Evolutionary conservation across 1,284 basidiomycete genomes (phyloP), one percentile per base, ranked within the genome.

Genomic region (Pseudozyma tsukubaensis): DNA sequence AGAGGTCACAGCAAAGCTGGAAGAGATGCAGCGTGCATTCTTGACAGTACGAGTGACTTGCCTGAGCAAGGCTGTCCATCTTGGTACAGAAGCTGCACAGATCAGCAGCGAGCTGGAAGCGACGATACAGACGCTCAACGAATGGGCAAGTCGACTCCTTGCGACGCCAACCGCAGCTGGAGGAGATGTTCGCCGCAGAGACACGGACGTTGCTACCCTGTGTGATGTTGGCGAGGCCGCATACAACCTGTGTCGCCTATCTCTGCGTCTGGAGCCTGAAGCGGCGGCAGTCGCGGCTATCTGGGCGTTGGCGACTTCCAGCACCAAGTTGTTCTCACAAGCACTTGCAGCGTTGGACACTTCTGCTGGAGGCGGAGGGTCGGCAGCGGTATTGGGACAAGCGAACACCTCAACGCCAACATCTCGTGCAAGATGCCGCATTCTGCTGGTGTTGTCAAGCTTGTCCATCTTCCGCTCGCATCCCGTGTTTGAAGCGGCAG

Each of bases 401-500:
- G 55, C 62, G 24, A 74, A 79, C 56, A 65, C 76, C 0, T 75
- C 71, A 21, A 79, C 76, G 32, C 65, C 76, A 0, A 72, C 77
- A 11, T 72, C 71, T 19, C 57, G 77, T 29, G 63, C 69, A 18
- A 50, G 77, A 39, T 63, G 59, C 37, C 61, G 60, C 4, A 72
- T 79, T 19, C 60, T 70, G 36, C 39, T 68, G 6, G 61, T 59
- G 5, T 57, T 79, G 3, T 63, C 72, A 12, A 58, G 47, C 45
- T 12, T 72, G 7, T 75, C 71, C 9, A 53, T 78, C 36, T 56
- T 79, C 12, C 72, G 76, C 32, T 60, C 72, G 18, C 52, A 66
- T 34, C 51, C 50, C 1, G 50, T 54, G 35, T 79, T 71, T 24
- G 62, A 74, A 42, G 53, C 64, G 18, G 36, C 58, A 42, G 60